Conservation (phyloP, 176 grass and related monocot species). For the Oropetium thomaeum region DNA sequence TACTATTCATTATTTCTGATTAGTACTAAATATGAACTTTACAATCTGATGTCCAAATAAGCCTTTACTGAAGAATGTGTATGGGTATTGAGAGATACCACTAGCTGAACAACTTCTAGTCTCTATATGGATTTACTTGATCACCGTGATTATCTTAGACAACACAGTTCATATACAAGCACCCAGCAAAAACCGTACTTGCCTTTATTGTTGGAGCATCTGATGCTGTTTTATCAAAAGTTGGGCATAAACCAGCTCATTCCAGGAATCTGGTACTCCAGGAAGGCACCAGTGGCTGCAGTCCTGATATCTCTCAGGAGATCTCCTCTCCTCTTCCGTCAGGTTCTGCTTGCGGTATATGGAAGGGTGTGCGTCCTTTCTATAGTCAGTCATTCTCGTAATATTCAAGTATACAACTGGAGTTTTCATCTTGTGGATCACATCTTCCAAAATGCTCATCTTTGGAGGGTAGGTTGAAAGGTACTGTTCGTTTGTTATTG, state of each 20-base stretch:
- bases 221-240: slow-evolving; percentile 67
- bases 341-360: slow-evolving; percentile 64
- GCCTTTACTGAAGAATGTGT: slow-evolving; percentile 30
- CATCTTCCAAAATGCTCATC: slow-evolving; percentile 59
- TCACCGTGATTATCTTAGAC: slow-evolving; percentile 33
- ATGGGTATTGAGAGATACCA: slow-evolving; percentile 29
- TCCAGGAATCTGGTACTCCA: slow-evolving; percentile 88
- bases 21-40: slow-evolving; percentile 43
- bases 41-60: slow-evolving; percentile 33
- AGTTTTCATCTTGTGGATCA: slow-evolving; percentile 82
- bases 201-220: slow-evolving; percentile 48
- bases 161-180: slow-evolving; percentile 44
- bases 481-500: slow-evolving; percentile 70
- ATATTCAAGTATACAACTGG: slow-evolving; percentile 79
- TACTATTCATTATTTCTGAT: slow-evolving; percentile 43
- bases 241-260: slow-evolving; percentile 69
- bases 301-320: slow-evolving; percentile 65
- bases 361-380: slow-evolving; percentile 91
- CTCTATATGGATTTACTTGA: slow-evolving; percentile 28
- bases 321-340: slow-evolving; percentile 55
- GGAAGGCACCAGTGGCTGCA: slow-evolving; percentile 93
- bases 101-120: slow-evolving; percentile 21
- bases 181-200: slow-evolving; percentile 19
- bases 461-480: slow-evolving; percentile 69
- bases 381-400: slow-evolving; percentile 89